phyloP scores from a whole-genome alignment of 2,329 filamentous ascomycete genomes.

The Epichloe festucae region DNA sequence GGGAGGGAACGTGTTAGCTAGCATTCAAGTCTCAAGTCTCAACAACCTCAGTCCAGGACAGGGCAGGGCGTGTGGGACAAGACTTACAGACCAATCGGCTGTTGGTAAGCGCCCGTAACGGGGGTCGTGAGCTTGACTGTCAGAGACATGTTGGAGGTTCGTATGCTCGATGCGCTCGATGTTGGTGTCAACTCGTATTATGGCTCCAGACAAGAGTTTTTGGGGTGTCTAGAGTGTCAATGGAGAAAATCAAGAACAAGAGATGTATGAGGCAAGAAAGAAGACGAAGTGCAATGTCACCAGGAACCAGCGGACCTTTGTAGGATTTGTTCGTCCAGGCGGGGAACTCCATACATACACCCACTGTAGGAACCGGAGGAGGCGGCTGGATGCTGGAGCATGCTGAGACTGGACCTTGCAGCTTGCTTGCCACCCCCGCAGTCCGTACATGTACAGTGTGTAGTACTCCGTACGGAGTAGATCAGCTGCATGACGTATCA shows the following conservation, averaged over 20 bases:
- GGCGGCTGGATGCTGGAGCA: background rate
- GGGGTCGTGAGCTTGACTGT: constrained; percentile 56
- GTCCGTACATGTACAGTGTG: too few species aligned
- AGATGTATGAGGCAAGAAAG: background rate
- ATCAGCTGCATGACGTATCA: too few species aligned
- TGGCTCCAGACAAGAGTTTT: background rate
- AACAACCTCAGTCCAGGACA: too few species aligned
- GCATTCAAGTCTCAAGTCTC: background rate
- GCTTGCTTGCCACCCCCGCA: background rate
- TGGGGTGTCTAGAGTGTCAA: background rate
- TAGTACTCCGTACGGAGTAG: too few species aligned
- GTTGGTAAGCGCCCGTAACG: constrained; percentile 43
- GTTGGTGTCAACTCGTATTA: background rate
- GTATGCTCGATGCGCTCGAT: background rate
- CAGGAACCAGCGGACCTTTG: background rate
- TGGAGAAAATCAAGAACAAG: background rate
- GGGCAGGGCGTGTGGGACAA: background rate
- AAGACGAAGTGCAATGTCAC: background rate
- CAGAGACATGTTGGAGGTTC: constrained; percentile 28
- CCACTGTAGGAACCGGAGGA: background rate
- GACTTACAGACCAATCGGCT: constrained; percentile 49
- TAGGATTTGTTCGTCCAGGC: background rate
- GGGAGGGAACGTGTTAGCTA: background rate
- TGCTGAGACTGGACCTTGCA: background rate
- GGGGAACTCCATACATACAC: background rate